Percentiles rank a stretch among this genome's conserved stretches.
Conservation (phyloP, 306 rosid genomes). For the Neltuma alba region DNA sequence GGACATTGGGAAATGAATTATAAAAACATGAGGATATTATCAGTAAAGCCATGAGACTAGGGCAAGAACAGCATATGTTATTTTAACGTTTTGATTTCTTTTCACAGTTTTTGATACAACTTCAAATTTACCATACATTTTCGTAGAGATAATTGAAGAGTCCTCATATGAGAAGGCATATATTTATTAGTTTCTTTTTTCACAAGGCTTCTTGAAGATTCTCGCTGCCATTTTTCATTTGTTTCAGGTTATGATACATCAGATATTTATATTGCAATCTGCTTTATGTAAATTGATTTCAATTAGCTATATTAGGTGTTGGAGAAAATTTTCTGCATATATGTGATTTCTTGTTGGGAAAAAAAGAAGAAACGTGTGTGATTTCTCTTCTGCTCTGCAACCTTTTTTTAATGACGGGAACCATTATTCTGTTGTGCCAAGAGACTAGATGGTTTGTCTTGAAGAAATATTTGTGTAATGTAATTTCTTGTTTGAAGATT, state of each 20-base stretch:
- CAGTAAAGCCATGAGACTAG: neutral
- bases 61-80: neutral
- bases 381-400: neutral
- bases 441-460: neutral
- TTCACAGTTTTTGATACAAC: neutral
- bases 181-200: neutral
- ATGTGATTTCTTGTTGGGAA: too few relatives aligned
- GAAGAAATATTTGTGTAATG: neutral
- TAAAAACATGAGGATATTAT: neutral
- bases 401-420: neutral
- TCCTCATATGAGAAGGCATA: neutral
- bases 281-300: constrained; percentile 20
- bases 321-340: neutral
- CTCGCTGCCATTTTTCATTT: neutral
- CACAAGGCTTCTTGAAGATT: neutral
- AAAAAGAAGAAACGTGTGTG: too few relatives aligned
- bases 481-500: neutral
- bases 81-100: too few relatives aligned
- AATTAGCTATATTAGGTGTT: constrained; percentile 11
- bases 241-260: neutral
- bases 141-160: too few relatives aligned
- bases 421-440: neutral
- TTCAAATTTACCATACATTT: neutral
- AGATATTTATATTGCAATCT: neutral
- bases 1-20: neutral